These are phyloP conservation scores for Chaetomium cochliodes DNA, from an alignment of 495 filamentous ascomycete genomes.

Conservation along the genomic window DNA sequence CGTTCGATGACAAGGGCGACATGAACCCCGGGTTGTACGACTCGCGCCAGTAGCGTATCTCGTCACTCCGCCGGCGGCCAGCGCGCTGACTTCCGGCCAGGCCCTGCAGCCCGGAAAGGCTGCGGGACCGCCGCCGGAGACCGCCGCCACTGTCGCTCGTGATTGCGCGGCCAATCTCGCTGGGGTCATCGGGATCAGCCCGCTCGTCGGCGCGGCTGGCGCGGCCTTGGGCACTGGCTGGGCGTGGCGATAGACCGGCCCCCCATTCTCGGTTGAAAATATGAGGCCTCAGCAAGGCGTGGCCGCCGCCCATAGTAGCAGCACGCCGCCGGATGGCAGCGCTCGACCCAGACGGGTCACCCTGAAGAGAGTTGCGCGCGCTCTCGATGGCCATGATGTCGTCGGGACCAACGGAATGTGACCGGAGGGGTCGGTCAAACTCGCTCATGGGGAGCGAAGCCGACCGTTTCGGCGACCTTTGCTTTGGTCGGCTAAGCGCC, in stretches of 20 bases:
- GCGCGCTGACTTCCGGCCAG: conserved; percentile 28
- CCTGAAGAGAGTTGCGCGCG: conserved; percentile 48
- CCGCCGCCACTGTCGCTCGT: conserved; percentile 44
- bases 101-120: conserved; percentile 52
- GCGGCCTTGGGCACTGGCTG: conserved; percentile 53
- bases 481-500: conserved; percentile 36
- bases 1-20: conserved; percentile 50
- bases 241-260: conserved; percentile 53
- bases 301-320: conserved; percentile 41
- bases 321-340: conserved; percentile 28
- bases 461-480: conserved; percentile 47
- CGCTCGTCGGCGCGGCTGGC: conserved; percentile 30
- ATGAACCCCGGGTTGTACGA: conserved; percentile 49
- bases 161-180: conserved; percentile 54
- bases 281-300: conserved; percentile 34
- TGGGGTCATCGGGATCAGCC: conserved; percentile 39
- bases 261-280: conserved; percentile 38
- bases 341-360: conserved; percentile 38
- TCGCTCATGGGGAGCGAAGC: conserved; percentile 55
- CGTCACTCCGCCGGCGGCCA: conserved; percentile 53
- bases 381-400: conserved; percentile 48
- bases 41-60: conserved; percentile 58
- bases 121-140: conserved; percentile 52
- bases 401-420: conserved; percentile 53
- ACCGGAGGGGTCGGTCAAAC: conserved; percentile 51